A percentile compares a stretch with the other conserved stretches of the same genome.
phyloP scores from a whole-genome alignment of 2,329 filamentous ascomycete species.

The Pezicula rhizophila region DNA sequence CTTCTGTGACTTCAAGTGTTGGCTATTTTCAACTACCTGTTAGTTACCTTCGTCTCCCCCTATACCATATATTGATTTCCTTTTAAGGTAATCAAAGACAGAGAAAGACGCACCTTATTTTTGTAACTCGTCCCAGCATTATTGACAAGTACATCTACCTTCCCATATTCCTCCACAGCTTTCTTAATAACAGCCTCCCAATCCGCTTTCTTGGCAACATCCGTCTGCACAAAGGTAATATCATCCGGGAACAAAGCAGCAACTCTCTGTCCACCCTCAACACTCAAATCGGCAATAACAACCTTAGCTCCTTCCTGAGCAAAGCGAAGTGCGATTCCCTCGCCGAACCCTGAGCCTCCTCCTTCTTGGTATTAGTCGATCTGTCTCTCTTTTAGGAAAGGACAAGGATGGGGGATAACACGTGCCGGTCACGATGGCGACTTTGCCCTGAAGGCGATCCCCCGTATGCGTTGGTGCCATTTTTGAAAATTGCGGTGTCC shows the following conservation, averaged over 20 bases:
- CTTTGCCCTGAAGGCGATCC: constrained; percentile 42
- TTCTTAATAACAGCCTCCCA: constrained; percentile 45
- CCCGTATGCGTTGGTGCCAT: neutral
- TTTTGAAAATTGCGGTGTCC: too few species aligned
- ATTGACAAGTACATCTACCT: constrained; percentile 54
- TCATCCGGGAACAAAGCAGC: constrained; percentile 29
- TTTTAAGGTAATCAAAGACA: neutral
- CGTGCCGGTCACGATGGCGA: constrained; percentile 48
- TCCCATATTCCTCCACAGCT: constrained; percentile 40
- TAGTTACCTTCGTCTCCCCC: neutral
- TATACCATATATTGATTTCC: neutral
- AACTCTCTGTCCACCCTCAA: constrained; percentile 41
- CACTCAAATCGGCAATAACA: constrained; percentile 55
- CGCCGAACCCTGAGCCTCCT: constrained; percentile 58
- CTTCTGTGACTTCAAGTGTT: constrained; percentile 56
- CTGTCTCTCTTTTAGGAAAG: neutral
- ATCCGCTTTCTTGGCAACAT: constrained; percentile 46
- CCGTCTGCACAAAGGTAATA: constrained; percentile 34
- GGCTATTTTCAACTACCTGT: constrained; percentile 29
- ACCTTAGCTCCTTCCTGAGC: constrained; percentile 54
- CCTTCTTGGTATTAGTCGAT: constrained; percentile 27
- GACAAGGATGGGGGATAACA: constrained; percentile 4
- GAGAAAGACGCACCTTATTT: constrained; percentile 39
- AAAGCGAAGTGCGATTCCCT: constrained; percentile 54
- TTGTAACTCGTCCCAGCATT: constrained; percentile 53